Conservation (phyloP, 2,329 filamentous ascomycete species). For the Phyllosticta citribraziliensis region DNA sequence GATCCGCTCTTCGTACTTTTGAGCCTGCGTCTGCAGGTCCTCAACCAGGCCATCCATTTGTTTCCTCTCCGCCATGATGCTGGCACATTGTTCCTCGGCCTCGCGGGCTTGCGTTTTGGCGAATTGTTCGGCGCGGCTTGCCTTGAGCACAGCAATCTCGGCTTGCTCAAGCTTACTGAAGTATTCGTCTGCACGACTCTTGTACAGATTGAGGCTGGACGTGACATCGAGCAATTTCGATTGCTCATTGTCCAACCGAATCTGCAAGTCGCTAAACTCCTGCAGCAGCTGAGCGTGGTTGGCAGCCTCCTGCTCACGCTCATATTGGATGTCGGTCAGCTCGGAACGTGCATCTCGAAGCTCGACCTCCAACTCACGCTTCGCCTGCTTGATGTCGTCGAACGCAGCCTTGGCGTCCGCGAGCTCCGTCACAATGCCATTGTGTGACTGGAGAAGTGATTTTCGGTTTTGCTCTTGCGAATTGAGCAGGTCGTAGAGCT, state of each 20-base stretch:
- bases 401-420: conserved; percentile 78
- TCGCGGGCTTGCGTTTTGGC: conserved; percentile 83
- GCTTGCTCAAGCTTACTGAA: conserved; percentile 96
- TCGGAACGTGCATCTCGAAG: conserved; percentile 77
- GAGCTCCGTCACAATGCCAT: conserved; percentile 74
- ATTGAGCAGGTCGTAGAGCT: conserved; percentile 84
- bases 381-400: conserved; percentile 75
- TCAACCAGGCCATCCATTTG: conserved; percentile 82
- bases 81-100: conserved; percentile 81
- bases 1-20: conserved; percentile 80
- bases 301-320: conserved; percentile 77
- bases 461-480: conserved; percentile 85
- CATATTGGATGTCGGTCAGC: conserved; percentile 65
- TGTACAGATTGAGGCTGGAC: conserved; percentile 80
- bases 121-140: conserved; percentile 84
- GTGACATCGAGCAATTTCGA: conserved; percentile 77
- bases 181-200: conserved; percentile 86
- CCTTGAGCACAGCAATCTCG: conserved; percentile 90
- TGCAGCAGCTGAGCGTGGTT: conserved; percentile 81
- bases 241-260: conserved; percentile 78
- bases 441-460: conserved; percentile 72
- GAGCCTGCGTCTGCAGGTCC: conserved; percentile 80
- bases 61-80: conserved; percentile 84
- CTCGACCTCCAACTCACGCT: conserved; percentile 72
- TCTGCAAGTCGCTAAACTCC: conserved; percentile 89